phyloP scores from a whole-genome alignment of 1,284 basidiomycete genomes.

The Malassezia japonica region DNA sequence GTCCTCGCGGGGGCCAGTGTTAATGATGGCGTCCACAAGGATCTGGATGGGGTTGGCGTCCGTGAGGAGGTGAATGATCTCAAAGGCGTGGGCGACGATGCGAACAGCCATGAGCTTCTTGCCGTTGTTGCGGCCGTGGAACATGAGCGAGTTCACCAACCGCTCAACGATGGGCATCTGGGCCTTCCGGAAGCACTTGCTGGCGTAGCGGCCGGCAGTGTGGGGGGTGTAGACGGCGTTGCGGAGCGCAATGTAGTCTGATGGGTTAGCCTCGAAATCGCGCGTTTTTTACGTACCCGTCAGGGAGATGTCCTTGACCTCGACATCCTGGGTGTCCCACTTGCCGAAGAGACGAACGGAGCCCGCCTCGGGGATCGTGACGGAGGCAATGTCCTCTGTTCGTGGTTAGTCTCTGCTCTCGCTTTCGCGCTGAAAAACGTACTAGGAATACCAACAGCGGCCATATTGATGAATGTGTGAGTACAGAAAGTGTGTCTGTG shows the following conservation, averaged over 20 bases:
- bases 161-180: slow-evolving; percentile 99
- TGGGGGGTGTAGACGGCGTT: slow-evolving; percentile 93
- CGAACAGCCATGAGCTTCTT: slow-evolving; percentile 99
- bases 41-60: slow-evolving; percentile 99
- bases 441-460: slow-evolving; percentile 42
- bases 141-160: slow-evolving; percentile 79
- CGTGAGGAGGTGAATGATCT: slow-evolving; percentile 99
- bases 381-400: slow-evolving; percentile 43
- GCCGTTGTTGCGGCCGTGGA: slow-evolving; percentile 99
- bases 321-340: slow-evolving; percentile 59
- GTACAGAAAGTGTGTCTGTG: slow-evolving; percentile 5
- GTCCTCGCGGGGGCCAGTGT: slow-evolving; percentile 99
- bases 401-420: slow-evolving; percentile 8
- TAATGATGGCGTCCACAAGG: slow-evolving; percentile 94
- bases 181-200: slow-evolving; percentile 99
- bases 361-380: slow-evolving; percentile 40
- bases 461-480: slow-evolving; percentile 24
- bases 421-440: slow-evolving; percentile 20
- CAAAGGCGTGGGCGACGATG: slow-evolving; percentile 98
- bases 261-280: slow-evolving; percentile 59
- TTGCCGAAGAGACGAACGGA: slow-evolving; percentile 45
- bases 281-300: slow-evolving; percentile 34
- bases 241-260: slow-evolving; percentile 98
- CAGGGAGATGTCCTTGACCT: slow-evolving; percentile 84
- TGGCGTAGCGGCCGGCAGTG: slow-evolving; percentile 97